A percentile compares a stretch with the other conserved stretches of the same genome.
Evolutionary conservation across 371 early-diverging fungal species (phyloP).

Genomic region (Mucor plumbeus): DNA sequence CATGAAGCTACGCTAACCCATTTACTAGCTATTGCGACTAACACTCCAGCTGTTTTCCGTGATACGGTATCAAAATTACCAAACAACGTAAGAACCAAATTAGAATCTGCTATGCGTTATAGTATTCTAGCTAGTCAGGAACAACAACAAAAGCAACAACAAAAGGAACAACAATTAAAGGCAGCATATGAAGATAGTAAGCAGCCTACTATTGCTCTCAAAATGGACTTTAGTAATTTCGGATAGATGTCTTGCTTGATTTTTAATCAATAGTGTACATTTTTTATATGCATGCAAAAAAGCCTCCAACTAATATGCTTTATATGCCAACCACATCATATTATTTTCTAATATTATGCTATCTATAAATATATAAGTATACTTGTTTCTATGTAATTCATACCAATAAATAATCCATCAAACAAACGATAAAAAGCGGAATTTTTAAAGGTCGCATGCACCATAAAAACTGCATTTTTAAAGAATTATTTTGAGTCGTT

Average conservation of each 20-base stretch:
- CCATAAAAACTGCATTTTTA: too few species aligned
- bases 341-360: not conserved
- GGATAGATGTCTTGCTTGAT: slow-evolving; percentile 15
- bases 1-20: slow-evolving; percentile 43
- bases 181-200: slow-evolving; percentile 38
- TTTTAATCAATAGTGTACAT: too few species aligned
- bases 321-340: not conserved
- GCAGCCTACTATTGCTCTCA: slow-evolving; percentile 59
- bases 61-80: slow-evolving; percentile 41
- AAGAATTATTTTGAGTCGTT: too few species aligned
- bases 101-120: slow-evolving; percentile 54
- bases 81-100: slow-evolving; percentile 33
- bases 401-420: not conserved
- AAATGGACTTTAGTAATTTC: slow-evolving; percentile 59
- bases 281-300: not conserved
- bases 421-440: too few species aligned
- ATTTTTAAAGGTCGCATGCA: too few species aligned
- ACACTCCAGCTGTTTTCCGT: slow-evolving; percentile 42
- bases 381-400: not conserved
- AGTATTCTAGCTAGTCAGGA: slow-evolving; percentile 48
- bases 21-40: slow-evolving; percentile 45
- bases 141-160: slow-evolving; percentile 40
- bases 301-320: not conserved
- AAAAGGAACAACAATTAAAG: slow-evolving; percentile 32
- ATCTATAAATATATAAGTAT: not conserved